A percentile compares a stretch with the other conserved stretches of the same genome.
Conservation (phyloP, 1,284 basidiomycete species). For the Naganishia cerealis region DNA sequence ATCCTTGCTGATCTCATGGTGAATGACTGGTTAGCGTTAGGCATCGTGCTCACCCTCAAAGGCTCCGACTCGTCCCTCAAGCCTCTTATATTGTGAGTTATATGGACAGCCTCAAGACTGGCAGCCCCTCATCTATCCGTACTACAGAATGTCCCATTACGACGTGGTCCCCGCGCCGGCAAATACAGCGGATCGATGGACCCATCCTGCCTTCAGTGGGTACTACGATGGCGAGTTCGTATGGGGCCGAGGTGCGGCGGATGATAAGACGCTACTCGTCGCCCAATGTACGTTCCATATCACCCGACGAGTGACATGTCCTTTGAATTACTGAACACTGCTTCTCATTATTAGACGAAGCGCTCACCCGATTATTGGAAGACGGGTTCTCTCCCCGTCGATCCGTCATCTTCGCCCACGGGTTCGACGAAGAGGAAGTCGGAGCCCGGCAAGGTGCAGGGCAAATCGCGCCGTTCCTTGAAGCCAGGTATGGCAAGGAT, state of each 20-base stretch:
- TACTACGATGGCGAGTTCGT: slow-evolving; percentile 49
- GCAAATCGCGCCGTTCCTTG: slow-evolving; percentile 45
- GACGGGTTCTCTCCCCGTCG: slow-evolving; percentile 46
- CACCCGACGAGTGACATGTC: neutral
- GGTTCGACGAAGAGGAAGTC: slow-evolving; percentile 58
- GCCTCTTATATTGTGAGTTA: slow-evolving; percentile 51
- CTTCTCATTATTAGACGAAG: slow-evolving; percentile 43
- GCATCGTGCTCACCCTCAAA: slow-evolving; percentile 56
- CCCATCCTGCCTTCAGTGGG: slow-evolving; percentile 51
- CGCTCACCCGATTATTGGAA: slow-evolving; percentile 48
- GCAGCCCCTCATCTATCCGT: neutral
- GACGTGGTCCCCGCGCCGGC: slow-evolving; percentile 53
- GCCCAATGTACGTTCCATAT: slow-evolving; percentile 47
- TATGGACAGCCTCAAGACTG: neutral
- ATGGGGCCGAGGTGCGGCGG: slow-evolving; percentile 51
- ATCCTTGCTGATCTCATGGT: neutral
- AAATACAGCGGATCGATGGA: slow-evolving; percentile 51
- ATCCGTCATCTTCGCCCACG: slow-evolving; percentile 51
- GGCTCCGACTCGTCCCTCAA: slow-evolving; percentile 56
- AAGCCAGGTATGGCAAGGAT: slow-evolving; percentile 52
- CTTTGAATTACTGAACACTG: neutral
- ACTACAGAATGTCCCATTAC: slow-evolving; percentile 50
- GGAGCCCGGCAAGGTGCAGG: slow-evolving; percentile 47
- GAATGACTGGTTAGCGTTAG: slow-evolving; percentile 43
- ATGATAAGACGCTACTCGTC: slow-evolving; percentile 53